Evolutionary conservation across 108 stramenopile genomes (phyloP), one percentile per base, ranked within the genome.

Genomic region (Cyclotella sp.): DNA sequence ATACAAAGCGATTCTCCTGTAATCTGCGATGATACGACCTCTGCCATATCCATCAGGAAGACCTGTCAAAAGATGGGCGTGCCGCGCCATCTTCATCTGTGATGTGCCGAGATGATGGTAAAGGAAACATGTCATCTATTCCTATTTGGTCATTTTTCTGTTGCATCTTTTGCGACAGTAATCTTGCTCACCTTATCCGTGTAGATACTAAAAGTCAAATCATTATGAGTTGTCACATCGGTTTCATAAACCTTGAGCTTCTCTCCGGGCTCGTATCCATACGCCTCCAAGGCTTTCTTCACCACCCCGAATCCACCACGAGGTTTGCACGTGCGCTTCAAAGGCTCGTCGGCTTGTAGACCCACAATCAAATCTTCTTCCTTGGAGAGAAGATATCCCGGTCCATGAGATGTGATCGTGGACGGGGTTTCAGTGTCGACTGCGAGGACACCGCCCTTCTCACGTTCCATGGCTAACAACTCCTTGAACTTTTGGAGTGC

Each of bases 311-410:
- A 88, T 40, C 89, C 89, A 44, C 89, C 89, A 12, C 40, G 46
- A n/a, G 89, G 89, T 58, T 90, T 90, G 84, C 87, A 88, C 9
- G 87, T 76, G 34, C 89, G 76, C 68, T 83, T 88, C 46, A 90
- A 59, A 47, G 89, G 89, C 27, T 59, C 71, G 42, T 90, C 89
- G 9, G 89, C 85, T 71, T 90, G 89, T 14, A 90, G 44, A 27
- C 89, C 89, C 9, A 71, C 70, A 66, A 90, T 87, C 10, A 90
- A 69, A 75, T 90, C 89, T 75, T 88, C 86, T 52, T 88, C 84
- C 24, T 72, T 73, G 24, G 85, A 86, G 3, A 88, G 65, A 29
- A 90, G 71, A 60, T 88, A 90, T 46, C 89, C 89, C 3, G 89
- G 89, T 34, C 46, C 66, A 74, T 90, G 89, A 40, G 84, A 85